A percentile compares a stretch with the other conserved stretches of the same genome.
Conservation (phyloP, 176 grass and related monocot genomes). For the Carex kokanica region DNA sequence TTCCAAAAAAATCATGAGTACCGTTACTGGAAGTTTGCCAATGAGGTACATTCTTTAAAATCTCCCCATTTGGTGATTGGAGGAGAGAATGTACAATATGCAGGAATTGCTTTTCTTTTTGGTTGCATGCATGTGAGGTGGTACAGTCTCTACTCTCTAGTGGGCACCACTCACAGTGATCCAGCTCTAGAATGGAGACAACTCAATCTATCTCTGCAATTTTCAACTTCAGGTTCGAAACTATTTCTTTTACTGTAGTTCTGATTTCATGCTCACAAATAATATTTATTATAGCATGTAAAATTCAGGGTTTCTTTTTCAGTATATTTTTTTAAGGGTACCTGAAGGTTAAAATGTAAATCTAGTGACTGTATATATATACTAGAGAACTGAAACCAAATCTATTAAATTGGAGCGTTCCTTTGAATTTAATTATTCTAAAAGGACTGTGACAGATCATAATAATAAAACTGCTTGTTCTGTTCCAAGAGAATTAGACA, state of each 20-base stretch:
- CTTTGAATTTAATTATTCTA: not conserved
- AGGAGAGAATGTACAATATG: slow-evolving; percentile 10
- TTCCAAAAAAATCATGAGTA: not conserved
- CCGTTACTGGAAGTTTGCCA: slow-evolving; percentile 7
- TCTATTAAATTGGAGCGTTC: not conserved
- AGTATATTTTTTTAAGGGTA: no score
- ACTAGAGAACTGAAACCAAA: not conserved
- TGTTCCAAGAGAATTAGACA: not conserved
- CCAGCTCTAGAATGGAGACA: not conserved
- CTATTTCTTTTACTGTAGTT: not conserved
- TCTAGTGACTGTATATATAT: no score
- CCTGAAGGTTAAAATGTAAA: no score
- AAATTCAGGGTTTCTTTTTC: no score
- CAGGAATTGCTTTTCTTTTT: slow-evolving; percentile 18
- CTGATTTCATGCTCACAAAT: not conserved
- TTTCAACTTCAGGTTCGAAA: not conserved
- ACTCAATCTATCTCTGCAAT: not conserved
- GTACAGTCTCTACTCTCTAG: not conserved
- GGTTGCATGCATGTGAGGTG: slow-evolving; percentile 20
- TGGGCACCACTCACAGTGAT: slow-evolving; percentile 3
- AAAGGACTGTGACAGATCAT: slow-evolving; percentile 1
- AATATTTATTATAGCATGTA: no score
- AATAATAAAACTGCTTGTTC: not conserved
- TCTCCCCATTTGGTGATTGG: not conserved
- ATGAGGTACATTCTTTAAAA: not conserved